Conservation (phyloP, 2,329 filamentous ascomycete species). For the Penicillium italicum region DNA sequence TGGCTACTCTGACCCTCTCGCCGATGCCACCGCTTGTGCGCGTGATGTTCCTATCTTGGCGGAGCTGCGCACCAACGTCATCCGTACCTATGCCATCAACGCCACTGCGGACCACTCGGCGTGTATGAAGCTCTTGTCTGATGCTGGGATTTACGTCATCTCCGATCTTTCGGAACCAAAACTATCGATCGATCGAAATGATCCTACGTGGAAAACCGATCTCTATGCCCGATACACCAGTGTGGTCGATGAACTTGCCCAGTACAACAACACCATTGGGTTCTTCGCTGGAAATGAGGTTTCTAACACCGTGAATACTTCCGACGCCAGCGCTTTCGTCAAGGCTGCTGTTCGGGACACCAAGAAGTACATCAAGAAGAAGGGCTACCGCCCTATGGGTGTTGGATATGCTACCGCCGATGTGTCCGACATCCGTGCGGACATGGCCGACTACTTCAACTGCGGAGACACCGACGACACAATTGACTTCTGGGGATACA, state of each 20-base stretch:
- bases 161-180: conserved; percentile 79
- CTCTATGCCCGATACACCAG: conserved; percentile 74
- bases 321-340: conserved; percentile 81
- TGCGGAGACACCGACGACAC: conserved; percentile 62
- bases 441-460: conserved; percentile 89
- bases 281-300: conserved; percentile 99
- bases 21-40: conserved; percentile 65
- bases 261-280: conserved; percentile 84
- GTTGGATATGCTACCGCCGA: conserved; percentile 95
- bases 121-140: conserved; percentile 77
- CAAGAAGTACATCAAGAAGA: conserved; percentile 81
- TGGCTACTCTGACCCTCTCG: conserved; percentile 74
- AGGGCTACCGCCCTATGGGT: conserved; percentile 71
- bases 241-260: conserved; percentile 73
- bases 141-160: conserved; percentile 88
- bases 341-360: conserved; percentile 93
- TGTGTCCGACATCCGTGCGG: conserved; percentile 72
- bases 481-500: conserved; percentile 98
- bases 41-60: conserved; percentile 77
- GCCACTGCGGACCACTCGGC: conserved; percentile 68
- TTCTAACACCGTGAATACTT: conserved; percentile 81
- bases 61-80: conserved; percentile 78
- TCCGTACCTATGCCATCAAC: conserved; percentile 89
- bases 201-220: conserved; percentile 69
- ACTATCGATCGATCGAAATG: conserved; percentile 76